Base-by-base conservation (phyloP, 805 yeast genomes). In the Candida michaelii region DNA sequence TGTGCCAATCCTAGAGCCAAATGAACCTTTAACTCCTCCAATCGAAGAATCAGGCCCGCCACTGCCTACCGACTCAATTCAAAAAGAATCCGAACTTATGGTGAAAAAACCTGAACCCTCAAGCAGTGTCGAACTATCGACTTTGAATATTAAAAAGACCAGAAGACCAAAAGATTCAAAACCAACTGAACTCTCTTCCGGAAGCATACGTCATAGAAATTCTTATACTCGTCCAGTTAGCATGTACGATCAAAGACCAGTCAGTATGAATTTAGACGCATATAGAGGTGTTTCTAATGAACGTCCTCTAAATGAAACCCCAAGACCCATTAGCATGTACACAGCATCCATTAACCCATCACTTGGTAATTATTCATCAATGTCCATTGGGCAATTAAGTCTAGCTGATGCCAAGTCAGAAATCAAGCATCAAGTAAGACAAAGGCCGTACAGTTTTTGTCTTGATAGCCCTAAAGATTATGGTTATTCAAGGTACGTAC, bases 391-490 rank as follows among this genome's bases (percentile, higher is more conserved):
- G 3, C 39, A 27, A 5, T 31, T 40, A 10, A 44, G 45, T 31
- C 27, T 49, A 7, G 19, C 16, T 17, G 41, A 43, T 5, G 48
- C 51, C 14, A 55, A 51, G 23, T 13, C 40, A 2, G 58, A 50
- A 16, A 30, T 60, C 35, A 51, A 49, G 33, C 41, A 44, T 8
- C 36, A 44, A 24, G 59, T 60, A 2, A 46, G 59, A 35, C 62
- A 60, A 45, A 44, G 59, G 25, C 66, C 66, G 2, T 58, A 53
- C 43, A 58, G 59, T 39, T 54, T 42, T 35, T 53, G 61, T 42
- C 49, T 64, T 16, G 69, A 63, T 39, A 30, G 47, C 7, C 52
- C 54, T 4, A 49, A 44, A 24, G 55, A 62, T 30, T 64, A 64
- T 41, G 40, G 42, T 10, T 34, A 38, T 24, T 42, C 48, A 1